Evolutionary conservation across 139 green algal species (phyloP).

Genomic region (Chlamydomonas asymmetrica): DNA sequence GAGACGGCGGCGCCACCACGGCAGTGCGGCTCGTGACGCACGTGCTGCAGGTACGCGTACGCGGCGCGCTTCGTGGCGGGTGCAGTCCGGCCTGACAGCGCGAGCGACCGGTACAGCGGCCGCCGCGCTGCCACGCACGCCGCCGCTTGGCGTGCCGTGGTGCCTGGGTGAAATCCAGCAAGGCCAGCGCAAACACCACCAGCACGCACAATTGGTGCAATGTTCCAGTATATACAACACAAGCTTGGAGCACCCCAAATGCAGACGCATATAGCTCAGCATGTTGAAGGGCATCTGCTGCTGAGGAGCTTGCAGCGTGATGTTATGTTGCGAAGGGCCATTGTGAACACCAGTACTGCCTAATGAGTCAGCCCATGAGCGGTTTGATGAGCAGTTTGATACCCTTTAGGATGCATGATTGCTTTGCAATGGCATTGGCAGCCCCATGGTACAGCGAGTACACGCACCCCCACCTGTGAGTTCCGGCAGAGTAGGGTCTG

Average conservation of each 20-base stretch:
- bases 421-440: too few relatives aligned
- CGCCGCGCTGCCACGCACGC: slow-evolving; percentile 8
- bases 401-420: too few relatives aligned
- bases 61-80: neutral
- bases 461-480: neutral
- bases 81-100: neutral
- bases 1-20: neutral
- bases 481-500: too few relatives aligned
- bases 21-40: slow-evolving; percentile 12
- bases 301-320: neutral
- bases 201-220: too few relatives aligned
- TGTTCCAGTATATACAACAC: too few relatives aligned
- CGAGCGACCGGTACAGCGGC: slow-evolving; percentile 19
- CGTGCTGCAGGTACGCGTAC: slow-evolving; percentile 33
- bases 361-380: too few relatives aligned
- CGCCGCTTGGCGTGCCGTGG: neutral
- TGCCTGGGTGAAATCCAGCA: neutral
- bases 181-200: neutral
- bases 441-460: neutral
- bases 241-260: too few relatives aligned
- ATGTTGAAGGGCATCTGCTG: neutral
- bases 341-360: too few relatives aligned
- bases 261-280: too few relatives aligned
- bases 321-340: too few relatives aligned
- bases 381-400: too few relatives aligned